A percentile compares a stretch with the other conserved stretches of the same genome.
Conservation (phyloP, 139 green algal genomes). For the Haematococcus lacustris region DNA sequence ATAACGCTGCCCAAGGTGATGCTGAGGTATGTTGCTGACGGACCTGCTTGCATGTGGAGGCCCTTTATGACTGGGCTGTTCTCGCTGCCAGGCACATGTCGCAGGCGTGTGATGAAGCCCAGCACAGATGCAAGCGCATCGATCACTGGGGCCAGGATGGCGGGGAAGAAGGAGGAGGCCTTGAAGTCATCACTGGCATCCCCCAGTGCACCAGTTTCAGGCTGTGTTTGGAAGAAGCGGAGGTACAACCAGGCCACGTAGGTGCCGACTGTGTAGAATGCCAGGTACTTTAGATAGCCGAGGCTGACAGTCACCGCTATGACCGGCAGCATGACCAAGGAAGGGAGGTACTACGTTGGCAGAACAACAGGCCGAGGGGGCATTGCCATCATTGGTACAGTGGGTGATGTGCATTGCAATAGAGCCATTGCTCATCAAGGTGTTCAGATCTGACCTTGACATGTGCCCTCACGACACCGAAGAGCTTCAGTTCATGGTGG, state of each 20-base stretch:
- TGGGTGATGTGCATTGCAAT: too few species aligned
- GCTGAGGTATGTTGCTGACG: too few species aligned
- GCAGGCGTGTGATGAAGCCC: constrained; percentile 30
- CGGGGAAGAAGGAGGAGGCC: constrained; percentile 80
- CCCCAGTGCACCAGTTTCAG: constrained; percentile 45
- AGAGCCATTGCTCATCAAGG: too few species aligned
- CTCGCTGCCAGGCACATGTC: constrained; percentile 8
- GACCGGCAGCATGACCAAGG: constrained; percentile 9
- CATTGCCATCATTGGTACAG: too few species aligned
- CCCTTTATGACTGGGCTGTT: too few species aligned
- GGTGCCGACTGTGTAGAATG: constrained; percentile 70
- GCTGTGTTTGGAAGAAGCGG: constrained; percentile 77
- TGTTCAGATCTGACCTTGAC: constrained; percentile 64
- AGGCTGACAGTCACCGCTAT: constrained; percentile 9
- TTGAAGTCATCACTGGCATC: constrained; percentile 80
- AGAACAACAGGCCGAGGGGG: not conserved
- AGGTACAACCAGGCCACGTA: constrained; percentile 87
- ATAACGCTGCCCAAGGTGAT: too few species aligned
- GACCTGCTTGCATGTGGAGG: too few species aligned
- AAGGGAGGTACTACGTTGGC: constrained; percentile 20
- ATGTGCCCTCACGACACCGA: constrained; percentile 60
- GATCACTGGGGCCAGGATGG: constrained; percentile 21
- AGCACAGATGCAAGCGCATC: constrained; percentile 40
- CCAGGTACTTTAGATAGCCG: constrained; percentile 20
- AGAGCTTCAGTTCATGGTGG: constrained; percentile 74